Percentiles rank a stretch among this genome's conserved stretches.
Evolutionary conservation across 2,329 filamentous ascomycete species (phyloP).

Genomic region (Scedosporium minutisporum): DNA sequence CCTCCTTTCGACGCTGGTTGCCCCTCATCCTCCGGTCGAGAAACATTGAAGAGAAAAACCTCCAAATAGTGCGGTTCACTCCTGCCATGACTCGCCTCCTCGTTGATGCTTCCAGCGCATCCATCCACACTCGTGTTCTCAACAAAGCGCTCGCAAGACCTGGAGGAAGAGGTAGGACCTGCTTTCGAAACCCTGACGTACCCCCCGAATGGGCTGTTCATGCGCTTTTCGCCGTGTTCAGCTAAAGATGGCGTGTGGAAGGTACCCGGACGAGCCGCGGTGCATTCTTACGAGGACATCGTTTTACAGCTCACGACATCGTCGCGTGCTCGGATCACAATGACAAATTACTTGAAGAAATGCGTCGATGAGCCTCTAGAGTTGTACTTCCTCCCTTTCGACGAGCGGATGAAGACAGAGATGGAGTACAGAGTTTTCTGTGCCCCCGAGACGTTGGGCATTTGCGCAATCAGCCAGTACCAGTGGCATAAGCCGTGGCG

Average conservation of each 20-base stretch:
- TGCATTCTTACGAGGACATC: slow-evolving; percentile 22
- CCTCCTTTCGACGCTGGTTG: slow-evolving; percentile 31
- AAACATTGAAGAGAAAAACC: slow-evolving; percentile 12
- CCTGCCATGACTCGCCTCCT: slow-evolving; percentile 20
- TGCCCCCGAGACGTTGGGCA: slow-evolving; percentile 18
- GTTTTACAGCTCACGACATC: slow-evolving; percentile 29
- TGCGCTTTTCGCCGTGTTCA: slow-evolving; percentile 31
- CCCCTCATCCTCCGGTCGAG: slow-evolving; percentile 27
- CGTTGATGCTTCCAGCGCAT: slow-evolving; percentile 18
- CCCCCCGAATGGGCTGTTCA: slow-evolving; percentile 28
- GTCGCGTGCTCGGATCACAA: slow-evolving; percentile 22
- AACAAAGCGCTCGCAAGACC: slow-evolving; percentile 22
- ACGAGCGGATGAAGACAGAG: slow-evolving; percentile 25
- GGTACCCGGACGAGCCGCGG: slow-evolving; percentile 14
- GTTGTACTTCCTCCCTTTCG: slow-evolving; percentile 30
- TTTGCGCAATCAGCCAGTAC: slow-evolving; percentile 32
- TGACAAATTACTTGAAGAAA: slow-evolving; percentile 16
- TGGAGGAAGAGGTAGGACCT: slow-evolving; percentile 20
- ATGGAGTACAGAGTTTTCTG: slow-evolving; percentile 35
- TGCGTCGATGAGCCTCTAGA: slow-evolving; percentile 13
- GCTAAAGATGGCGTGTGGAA: slow-evolving; percentile 28
- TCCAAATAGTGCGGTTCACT: slow-evolving; percentile 21
- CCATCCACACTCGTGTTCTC: slow-evolving; percentile 18
- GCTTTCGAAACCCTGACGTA: slow-evolving; percentile 16
- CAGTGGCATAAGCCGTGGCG: slow-evolving; percentile 27